Conservation (phyloP, 306 rosid species). For the Malus domestica region ASM211411v1 NC_041800.1:3669501-3670000, state of each 20-base stretch:
- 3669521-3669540: neutral
- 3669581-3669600: neutral
- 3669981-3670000: slow-evolving; percentile 51
- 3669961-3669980: slow-evolving; percentile 65
- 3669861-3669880: slow-evolving; percentile 46
- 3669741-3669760: slow-evolving; percentile 89
- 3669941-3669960: slow-evolving; percentile 85
- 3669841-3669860: slow-evolving; percentile 41
- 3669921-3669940: slow-evolving; percentile 51
- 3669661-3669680: neutral
- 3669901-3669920: slow-evolving; percentile 63
- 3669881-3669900: slow-evolving; percentile 84
- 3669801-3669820: slow-evolving; percentile 69
- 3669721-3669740: slow-evolving; percentile 49
- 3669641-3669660: neutral
- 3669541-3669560: neutral
- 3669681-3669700: neutral
- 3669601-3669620: neutral
- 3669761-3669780: slow-evolving; percentile 70
- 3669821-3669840: slow-evolving; percentile 26
- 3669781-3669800: slow-evolving; percentile 47
- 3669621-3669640: neutral
- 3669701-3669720: slow-evolving; percentile 6
- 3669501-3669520: slow-evolving; percentile 53
- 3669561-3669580: neutral